Evolutionary conservation across 257 asterid species (phyloP), one percentile per base, ranked within the genome.

Genomic region (Lycium ferocissimum): DNA sequence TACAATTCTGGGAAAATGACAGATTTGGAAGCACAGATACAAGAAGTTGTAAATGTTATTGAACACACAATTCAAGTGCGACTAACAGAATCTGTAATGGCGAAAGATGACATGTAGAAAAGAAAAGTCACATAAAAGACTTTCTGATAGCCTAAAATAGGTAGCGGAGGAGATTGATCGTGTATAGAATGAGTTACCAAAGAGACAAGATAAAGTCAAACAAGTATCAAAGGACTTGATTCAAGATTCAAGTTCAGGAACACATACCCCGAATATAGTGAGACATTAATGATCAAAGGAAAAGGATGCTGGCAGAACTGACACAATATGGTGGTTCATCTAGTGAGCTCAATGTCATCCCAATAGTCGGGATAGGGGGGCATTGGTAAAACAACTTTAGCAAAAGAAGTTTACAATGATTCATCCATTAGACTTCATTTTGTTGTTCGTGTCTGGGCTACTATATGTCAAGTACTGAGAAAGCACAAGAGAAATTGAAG

Each of bases 351-450:
- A 66, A 81, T 2, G 20, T 59, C 22, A 58, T 85, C 47, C 43
- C 85, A 5, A 71, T 81, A 26, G 83, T 71, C 7, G 88, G 88
- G 35, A 81, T 81, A 1, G 85, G 75, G 85, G 0, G 85, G 88
- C n/a, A 37, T 81, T 14, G 87, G 84, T 11, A 82, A 86, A 49
- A 86, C 86, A n/a, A 86, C 88, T 7, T 56, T 85, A n/a, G 85
- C 85, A 1, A 58, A 61, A 47, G 51, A 70, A 51, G 76, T 83
- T 15, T 67, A 38, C 4, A 47, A 56, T 15, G 47, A 76, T 73
- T 71, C 80, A 14, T 20, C 1, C 3, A 76, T 82, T 47, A 2
- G 7, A 20, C 51, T 13, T 37, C 38, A 22, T 18, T 86, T 86
- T 58, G 83, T 82, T 8, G 0, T 62, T 61, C 45, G 72, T 14